These are phyloP conservation scores for Paulownia fortunei DNA, from an alignment of 257 asterid species.

Conservation along the genomic window DNA sequence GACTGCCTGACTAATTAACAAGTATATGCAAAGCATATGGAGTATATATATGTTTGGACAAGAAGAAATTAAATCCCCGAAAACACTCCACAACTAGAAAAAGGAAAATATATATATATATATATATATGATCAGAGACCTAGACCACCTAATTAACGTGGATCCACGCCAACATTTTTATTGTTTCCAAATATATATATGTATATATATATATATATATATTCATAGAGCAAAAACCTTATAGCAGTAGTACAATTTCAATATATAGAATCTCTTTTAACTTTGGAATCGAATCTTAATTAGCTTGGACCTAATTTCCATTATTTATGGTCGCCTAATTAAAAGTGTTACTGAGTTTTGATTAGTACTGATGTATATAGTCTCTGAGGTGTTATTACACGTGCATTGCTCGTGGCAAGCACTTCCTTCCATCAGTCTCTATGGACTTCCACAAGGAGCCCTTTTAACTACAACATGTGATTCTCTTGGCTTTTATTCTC, in stretches of 20 bases:
- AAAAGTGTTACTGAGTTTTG: neutral
- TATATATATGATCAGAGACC: no score
- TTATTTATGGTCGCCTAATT: neutral
- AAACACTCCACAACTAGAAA: neutral
- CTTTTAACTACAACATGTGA: constrained; percentile 13
- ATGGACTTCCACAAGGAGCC: constrained; percentile 32
- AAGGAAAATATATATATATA: no score
- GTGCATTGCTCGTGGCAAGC: constrained; percentile 44
- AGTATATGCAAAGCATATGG: neutral
- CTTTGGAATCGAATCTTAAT: neutral
- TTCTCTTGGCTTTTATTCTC: constrained; percentile 21
- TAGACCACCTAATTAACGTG: no score
- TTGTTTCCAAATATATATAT: no score
- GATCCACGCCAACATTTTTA: no score
- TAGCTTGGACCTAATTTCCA: neutral
- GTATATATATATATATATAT: no score
- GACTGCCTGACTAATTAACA: neutral
- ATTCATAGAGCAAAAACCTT: no score
- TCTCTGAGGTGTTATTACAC: constrained; percentile 32
- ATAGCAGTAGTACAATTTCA: no score
- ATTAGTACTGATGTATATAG: neutral
- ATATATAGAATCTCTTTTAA: neutral
- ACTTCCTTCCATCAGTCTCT: constrained; percentile 15
- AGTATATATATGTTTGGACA: neutral
- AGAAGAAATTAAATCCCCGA: neutral